Conservation (phyloP, 768 basidiomycete species). For the Lactifluus volemus region DNA sequence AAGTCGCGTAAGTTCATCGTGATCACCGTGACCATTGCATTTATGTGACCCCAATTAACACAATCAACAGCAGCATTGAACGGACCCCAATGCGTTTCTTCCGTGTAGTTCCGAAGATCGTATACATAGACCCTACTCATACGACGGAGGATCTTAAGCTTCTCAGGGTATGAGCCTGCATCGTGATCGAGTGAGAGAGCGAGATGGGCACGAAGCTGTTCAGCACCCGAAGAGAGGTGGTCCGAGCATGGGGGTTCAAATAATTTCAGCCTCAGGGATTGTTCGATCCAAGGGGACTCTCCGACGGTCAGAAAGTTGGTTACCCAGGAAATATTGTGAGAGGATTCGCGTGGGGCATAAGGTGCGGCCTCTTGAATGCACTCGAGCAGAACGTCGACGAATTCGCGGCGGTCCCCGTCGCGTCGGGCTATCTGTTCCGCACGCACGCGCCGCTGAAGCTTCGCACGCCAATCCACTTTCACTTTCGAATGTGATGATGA, state of each 20-base stretch:
- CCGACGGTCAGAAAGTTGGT: neutral
- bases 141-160: slow-evolving; percentile 31
- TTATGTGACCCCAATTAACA: slow-evolving; percentile 58
- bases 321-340: slow-evolving; percentile 12
- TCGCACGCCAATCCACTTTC: slow-evolving; percentile 8
- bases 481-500: neutral
- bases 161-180: slow-evolving; percentile 21
- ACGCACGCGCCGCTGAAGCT: slow-evolving; percentile 16
- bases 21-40: slow-evolving; percentile 49
- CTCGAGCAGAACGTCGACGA: slow-evolving; percentile 13
- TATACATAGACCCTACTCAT: slow-evolving; percentile 53
- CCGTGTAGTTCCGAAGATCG: slow-evolving; percentile 50
- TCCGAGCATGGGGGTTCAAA: slow-evolving; percentile 17
- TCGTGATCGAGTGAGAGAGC: slow-evolving; percentile 35
- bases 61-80: slow-evolving; percentile 33
- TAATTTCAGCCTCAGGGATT: slow-evolving; percentile 33
- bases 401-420: slow-evolving; percentile 12
- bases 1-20: slow-evolving; percentile 42
- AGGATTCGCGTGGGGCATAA: neutral
- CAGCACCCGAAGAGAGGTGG: slow-evolving; percentile 30
- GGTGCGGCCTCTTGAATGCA: slow-evolving; percentile 7
- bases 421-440: slow-evolving; percentile 10
- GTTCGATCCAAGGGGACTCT: slow-evolving; percentile 6
- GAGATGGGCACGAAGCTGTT: slow-evolving; percentile 38
- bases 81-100: slow-evolving; percentile 51